These are phyloP conservation scores for Chara braunii DNA, from an alignment of 139 green algal species.

Conservation along the genomic window DNA sequence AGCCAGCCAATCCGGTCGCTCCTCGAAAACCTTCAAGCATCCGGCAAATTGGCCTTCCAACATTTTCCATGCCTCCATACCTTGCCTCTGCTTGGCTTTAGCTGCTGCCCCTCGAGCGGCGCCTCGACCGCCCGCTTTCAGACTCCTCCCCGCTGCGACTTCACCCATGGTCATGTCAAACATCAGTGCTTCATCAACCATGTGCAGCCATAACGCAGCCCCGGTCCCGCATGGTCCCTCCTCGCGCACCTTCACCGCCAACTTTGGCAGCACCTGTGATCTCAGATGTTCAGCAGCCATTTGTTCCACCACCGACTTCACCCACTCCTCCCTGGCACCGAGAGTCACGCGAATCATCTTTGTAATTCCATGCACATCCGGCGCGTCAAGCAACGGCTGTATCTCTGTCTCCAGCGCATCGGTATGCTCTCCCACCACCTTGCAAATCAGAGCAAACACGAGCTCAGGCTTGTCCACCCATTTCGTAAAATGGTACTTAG, in stretches of 20 bases:
- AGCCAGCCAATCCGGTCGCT: not conserved
- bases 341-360: not conserved
- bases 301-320: too few relatives aligned
- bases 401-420: not conserved
- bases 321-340: conserved; percentile 8
- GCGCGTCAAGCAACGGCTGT: conserved; percentile 5
- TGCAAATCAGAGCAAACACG: conserved; percentile 7
- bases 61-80: too few relatives aligned
- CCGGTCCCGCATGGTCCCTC: not conserved
- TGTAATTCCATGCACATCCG: too few relatives aligned
- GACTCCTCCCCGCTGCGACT: too few relatives aligned
- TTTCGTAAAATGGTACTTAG: conserved; percentile 2
- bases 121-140: too few relatives aligned
- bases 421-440: not conserved
- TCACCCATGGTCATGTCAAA: conserved; percentile 6
- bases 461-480: conserved; percentile 13
- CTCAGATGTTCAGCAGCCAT: conserved; percentile 5
- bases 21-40: conserved; percentile 1
- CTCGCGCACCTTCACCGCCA: not conserved
- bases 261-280: not conserved
- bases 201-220: conserved; percentile 1
- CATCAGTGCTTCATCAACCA: not conserved
- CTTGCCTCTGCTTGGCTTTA: too few relatives aligned
- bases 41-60: too few relatives aligned
- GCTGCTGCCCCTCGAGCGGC: too few relatives aligned